phyloP scores from a whole-genome alignment of 2,329 filamentous ascomycete genomes.

The Trichoderma cornu-damae region DNA sequence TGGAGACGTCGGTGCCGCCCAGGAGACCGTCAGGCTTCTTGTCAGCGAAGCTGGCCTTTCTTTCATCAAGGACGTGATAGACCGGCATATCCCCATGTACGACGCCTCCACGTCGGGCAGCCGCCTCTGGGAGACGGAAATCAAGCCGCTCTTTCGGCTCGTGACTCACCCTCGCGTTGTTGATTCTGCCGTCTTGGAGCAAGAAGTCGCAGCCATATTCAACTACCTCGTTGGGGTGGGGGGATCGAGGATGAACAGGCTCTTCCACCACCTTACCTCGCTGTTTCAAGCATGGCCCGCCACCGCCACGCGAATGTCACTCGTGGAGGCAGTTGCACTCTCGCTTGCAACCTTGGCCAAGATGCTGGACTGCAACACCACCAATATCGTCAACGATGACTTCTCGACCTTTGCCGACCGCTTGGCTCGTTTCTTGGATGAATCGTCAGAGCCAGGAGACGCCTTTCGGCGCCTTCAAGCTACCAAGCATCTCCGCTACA shows the following conservation, averaged over 20 bases:
- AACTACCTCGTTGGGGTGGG: conserved; percentile 35
- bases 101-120: background rate
- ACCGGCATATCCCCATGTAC: conserved; percentile 23
- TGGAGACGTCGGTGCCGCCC: conserved; percentile 21
- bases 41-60: conserved; percentile 28
- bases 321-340: conserved; percentile 27
- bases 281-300: conserved; percentile 23
- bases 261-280: conserved; percentile 31
- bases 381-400: conserved; percentile 29
- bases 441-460: conserved; percentile 18
- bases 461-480: conserved; percentile 30
- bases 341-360: conserved; percentile 31
- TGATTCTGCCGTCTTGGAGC: conserved; percentile 37
- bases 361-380: conserved; percentile 35
- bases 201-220: conserved; percentile 33
- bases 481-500: conserved; percentile 30
- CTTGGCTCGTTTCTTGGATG: conserved; percentile 24
- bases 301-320: conserved; percentile 12
- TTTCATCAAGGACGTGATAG: conserved; percentile 27
- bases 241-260: conserved; percentile 27
- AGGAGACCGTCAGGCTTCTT: conserved; percentile 24
- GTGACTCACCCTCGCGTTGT: conserved; percentile 33
- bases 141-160: conserved; percentile 33
- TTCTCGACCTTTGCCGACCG: conserved; percentile 19
- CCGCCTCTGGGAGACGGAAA: conserved; percentile 25